Evolutionary conservation across 805 yeast genomes (phyloP).

Genomic region (Cyberlindnera mycetangii): DNA sequence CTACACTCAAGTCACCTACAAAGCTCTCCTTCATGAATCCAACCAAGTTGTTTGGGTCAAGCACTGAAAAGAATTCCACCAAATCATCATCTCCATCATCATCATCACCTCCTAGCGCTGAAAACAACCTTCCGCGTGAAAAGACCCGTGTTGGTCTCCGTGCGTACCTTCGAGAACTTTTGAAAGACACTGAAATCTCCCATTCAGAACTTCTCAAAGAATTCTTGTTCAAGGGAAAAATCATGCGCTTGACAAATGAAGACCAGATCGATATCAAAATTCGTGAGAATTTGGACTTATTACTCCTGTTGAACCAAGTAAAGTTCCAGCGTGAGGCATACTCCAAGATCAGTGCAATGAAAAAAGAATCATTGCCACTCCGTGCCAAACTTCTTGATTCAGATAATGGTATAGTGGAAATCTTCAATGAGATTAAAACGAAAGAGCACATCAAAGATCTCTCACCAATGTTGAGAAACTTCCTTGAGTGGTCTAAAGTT

Average conservation of each 20-base stretch:
- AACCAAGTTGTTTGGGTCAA: conserved; percentile 1
- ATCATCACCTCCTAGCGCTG: too few relatives aligned
- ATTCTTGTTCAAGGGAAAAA: conserved; percentile 47
- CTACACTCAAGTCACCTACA: conserved; percentile 7
- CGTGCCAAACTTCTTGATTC: conserved; percentile 50
- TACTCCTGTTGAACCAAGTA: conserved; percentile 57
- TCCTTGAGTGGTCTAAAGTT: conserved; percentile 78
- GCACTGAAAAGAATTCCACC: conserved; percentile 1
- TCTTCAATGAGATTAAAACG: conserved; percentile 65
- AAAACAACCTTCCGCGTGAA: conserved; percentile 56
- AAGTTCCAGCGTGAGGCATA: conserved; percentile 72
- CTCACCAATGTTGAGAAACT: conserved; percentile 63
- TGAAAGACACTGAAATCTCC: conserved; percentile 52
- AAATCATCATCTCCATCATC: too few relatives aligned
- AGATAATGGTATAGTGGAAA: conserved; percentile 51
- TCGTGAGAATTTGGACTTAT: conserved; percentile 61
- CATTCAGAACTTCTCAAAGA: conserved; percentile 47
- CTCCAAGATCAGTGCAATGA: conserved; percentile 50
- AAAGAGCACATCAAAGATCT: conserved; percentile 52
- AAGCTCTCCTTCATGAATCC: conserved; percentile 4
- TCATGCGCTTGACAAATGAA: conserved; percentile 34
- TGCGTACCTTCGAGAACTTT: conserved; percentile 59
- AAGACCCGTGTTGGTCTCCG: conserved; percentile 74
- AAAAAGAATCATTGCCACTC: conserved; percentile 55
- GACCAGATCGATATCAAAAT: conserved; percentile 55